Evolutionary conservation across 2,329 filamentous ascomycete genomes (phyloP).

Genomic region (Ophiocordyceps sinensis): DNA sequence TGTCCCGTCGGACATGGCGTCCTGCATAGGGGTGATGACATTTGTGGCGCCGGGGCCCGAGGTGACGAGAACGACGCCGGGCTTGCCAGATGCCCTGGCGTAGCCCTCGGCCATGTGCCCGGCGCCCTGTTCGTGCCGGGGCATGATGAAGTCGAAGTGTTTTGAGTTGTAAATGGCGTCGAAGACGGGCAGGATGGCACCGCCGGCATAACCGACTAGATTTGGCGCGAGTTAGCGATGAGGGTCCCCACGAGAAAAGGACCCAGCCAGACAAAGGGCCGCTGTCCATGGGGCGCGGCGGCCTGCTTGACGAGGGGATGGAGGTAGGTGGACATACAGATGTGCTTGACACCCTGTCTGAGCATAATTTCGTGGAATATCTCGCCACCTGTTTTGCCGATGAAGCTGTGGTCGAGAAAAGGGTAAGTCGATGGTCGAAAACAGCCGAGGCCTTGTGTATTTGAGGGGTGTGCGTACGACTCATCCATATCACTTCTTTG

Average conservation of each 20-base stretch:
- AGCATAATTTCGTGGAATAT: constrained; percentile 99
- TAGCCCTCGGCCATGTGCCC: constrained; percentile 99
- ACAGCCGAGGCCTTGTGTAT: neutral
- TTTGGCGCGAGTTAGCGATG: constrained; percentile 4
- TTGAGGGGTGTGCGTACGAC: constrained; percentile 41
- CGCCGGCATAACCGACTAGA: constrained; percentile 75
- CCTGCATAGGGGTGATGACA: constrained; percentile 90
- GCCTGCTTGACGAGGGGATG: neutral
- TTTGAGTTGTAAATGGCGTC: constrained; percentile 98
- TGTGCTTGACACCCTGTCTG: constrained; percentile 77
- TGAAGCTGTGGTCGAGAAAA: constrained; percentile 43
- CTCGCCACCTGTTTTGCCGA: constrained; percentile 87
- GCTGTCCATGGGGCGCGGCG: neutral
- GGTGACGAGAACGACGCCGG: constrained; percentile 90
- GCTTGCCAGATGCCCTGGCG: constrained; percentile 82
- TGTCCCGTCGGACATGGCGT: constrained; percentile 88
- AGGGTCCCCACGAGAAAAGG: constrained; percentile 3
- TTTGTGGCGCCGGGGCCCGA: constrained; percentile 96
- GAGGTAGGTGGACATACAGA: constrained; percentile 50
- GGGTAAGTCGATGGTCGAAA: no score
- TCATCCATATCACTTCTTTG: constrained; percentile 57
- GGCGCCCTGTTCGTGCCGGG: constrained; percentile 91
- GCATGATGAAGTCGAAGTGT: constrained; percentile 92
- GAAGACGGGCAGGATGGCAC: constrained; percentile 93
- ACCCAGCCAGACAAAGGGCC: constrained; percentile 1